These are phyloP conservation scores for Escovopsis sp. DNA, from an alignment of 2,329 filamentous ascomycete species.

Conservation along the genomic window DNA sequence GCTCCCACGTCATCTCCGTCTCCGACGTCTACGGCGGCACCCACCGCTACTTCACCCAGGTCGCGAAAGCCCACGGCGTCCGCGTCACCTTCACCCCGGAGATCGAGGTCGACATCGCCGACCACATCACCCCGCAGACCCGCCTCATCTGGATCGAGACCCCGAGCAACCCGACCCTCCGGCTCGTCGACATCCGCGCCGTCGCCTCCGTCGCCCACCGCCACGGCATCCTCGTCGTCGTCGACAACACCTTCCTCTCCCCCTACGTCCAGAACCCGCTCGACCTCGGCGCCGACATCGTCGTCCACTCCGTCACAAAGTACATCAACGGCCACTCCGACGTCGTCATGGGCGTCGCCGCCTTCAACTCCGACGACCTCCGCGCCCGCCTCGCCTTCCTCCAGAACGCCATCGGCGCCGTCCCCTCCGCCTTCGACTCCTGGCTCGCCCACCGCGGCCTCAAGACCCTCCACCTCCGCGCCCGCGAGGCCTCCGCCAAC, in stretches of 20 bases:
- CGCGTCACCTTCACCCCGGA: slow-evolving; percentile 86
- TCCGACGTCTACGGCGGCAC: slow-evolving; percentile 97
- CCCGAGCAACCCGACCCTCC: slow-evolving; percentile 86
- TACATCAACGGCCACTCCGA: slow-evolving; percentile 98
- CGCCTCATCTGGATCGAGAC: slow-evolving; percentile 93
- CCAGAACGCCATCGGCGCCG: slow-evolving; percentile 92
- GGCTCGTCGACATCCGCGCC: slow-evolving; percentile 80
- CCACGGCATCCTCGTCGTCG: slow-evolving; percentile 86
- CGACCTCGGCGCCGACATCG: slow-evolving; percentile 87
- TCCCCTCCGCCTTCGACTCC: slow-evolving; percentile 89
- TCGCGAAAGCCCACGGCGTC: slow-evolving; percentile 85
- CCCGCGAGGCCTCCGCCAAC: slow-evolving; percentile 69
- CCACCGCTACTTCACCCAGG: slow-evolving; percentile 97
- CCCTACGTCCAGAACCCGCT: slow-evolving; percentile 96
- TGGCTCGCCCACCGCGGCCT: slow-evolving; percentile 96
- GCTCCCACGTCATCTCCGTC: slow-evolving; percentile 89
- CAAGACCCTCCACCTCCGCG: slow-evolving; percentile 91
- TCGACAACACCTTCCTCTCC: slow-evolving; percentile 96
- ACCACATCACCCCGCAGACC: slow-evolving; percentile 75
- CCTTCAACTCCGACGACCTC: slow-evolving; percentile 77
- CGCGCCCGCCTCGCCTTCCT: slow-evolving; percentile 70
- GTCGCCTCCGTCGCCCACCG: slow-evolving; percentile 72
- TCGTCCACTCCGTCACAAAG: slow-evolving; percentile 94
- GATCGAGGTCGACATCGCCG: slow-evolving; percentile 75
- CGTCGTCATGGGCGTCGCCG: slow-evolving; percentile 93